phyloP scores from a whole-genome alignment of 805 yeast genomes.

The Maudiozyma turicensis region DNA sequence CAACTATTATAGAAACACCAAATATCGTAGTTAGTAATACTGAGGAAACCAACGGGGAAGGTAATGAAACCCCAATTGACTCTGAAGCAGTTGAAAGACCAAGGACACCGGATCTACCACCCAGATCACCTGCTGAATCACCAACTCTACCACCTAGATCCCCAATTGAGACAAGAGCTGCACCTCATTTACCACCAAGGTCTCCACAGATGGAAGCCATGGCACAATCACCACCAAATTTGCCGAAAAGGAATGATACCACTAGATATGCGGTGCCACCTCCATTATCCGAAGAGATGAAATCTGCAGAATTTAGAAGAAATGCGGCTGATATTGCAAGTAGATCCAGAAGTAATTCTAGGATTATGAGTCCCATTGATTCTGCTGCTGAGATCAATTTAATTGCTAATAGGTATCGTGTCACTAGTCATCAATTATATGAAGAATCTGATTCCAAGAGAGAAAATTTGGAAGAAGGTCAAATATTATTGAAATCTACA shows the following conservation, averaged over 20 bases:
- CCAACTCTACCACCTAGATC: not conserved
- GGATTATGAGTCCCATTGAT: conserved; percentile 12
- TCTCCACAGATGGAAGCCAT: not conserved
- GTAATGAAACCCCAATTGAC: not conserved
- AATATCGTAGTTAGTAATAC: not conserved
- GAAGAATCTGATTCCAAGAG: conserved; percentile 42
- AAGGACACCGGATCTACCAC: conserved; percentile 29
- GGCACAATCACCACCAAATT: not conserved
- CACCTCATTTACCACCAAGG: conserved; percentile 1
- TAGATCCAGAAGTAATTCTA: not conserved
- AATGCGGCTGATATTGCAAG: conserved; percentile 13
- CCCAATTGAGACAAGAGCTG: not conserved
- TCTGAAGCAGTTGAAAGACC: not conserved
- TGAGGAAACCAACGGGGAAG: not conserved
- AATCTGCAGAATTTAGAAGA: conserved; percentile 19
- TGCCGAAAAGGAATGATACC: not conserved
- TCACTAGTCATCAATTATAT: conserved; percentile 42
- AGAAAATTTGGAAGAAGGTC: conserved; percentile 42
- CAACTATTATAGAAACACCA: not conserved
- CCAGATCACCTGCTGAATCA: conserved; percentile 15
- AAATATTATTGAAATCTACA: conserved; percentile 33
- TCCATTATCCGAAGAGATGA: conserved; percentile 22
- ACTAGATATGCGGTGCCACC: conserved; percentile 22
- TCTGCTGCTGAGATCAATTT: conserved; percentile 43
- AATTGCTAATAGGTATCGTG: conserved; percentile 48